Evolutionary conservation across 2,329 filamentous ascomycete species (phyloP).

Genomic region (Diaporthe citri): DNA sequence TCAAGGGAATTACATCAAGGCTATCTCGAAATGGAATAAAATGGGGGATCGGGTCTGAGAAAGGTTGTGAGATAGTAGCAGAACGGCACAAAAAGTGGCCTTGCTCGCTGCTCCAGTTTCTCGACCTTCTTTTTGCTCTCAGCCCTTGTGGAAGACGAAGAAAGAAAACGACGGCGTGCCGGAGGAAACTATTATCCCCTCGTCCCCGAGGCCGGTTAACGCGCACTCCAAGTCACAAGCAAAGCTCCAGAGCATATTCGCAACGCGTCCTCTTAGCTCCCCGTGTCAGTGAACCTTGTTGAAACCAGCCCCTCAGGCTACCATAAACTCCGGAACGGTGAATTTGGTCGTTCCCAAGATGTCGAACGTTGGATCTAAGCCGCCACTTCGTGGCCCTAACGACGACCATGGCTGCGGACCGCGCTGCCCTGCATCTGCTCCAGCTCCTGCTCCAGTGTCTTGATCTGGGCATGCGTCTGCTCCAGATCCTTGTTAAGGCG

Average conservation of each 20-base stretch:
- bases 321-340: conserved; percentile 32
- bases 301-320: conserved; percentile 33
- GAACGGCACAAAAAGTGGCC: conserved; percentile 33
- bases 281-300: conserved; percentile 37
- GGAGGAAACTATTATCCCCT: conserved; percentile 34
- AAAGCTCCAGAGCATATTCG: conserved; percentile 38
- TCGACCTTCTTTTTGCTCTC: conserved; percentile 26
- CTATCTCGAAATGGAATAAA: conserved; percentile 47
- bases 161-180: conserved; percentile 39
- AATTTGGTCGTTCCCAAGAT: conserved; percentile 28
- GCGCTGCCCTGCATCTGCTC: conserved; percentile 92
- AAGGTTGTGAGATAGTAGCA: conserved; percentile 33
- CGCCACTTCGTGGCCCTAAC: conserved; percentile 63
- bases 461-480: conserved; percentile 94
- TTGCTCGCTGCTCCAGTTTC: conserved; percentile 31
- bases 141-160: conserved; percentile 38
- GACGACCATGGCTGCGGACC: conserved; percentile 91
- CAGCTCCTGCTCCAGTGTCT: conserved; percentile 91
- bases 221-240: conserved; percentile 36
- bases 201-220: conserved; percentile 35
- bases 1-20: conserved; percentile 62
- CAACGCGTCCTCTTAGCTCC: conserved; percentile 33
- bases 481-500: conserved; percentile 99
- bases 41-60: conserved; percentile 35
- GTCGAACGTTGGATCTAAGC: conserved; percentile 30